Base-by-base conservation (phyloP, 768 basidiomycete genomes). In the Pilatotrama ljubarskyi region DNA sequence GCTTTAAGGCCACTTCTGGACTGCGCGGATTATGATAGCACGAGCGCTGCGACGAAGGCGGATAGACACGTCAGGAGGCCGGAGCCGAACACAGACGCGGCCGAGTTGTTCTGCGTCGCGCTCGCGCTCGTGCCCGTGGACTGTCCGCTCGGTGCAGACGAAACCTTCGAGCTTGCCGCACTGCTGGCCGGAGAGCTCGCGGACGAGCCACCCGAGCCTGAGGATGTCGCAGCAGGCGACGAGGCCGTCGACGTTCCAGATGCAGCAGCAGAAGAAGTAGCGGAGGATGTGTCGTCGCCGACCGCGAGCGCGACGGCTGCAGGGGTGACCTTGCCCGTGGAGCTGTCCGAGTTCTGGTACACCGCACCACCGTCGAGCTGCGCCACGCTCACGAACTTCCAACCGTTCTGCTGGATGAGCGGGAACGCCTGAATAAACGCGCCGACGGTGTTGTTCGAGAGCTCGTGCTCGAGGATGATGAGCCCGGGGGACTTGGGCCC, bases 381-480 rank as follows among this genome's bases (percentile, higher is more conserved):
- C 9, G 84, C 80, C 46, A 89, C 74, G 48, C 86, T 86, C 38
- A 76, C 74, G 26, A 85, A 76, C 35, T 80, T 80, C 95, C 95
- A 98, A 11, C 86, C 87, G 64, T 86, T 85, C 5, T 78, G 65
- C 62, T 77, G 75, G 72, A 94, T 85, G 38, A 83, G 60, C 3
- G 87, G 85, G 70, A 81, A 91, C 8, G 82, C 81, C 41, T 75
- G 74, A 0, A 88, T 84, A 74, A 95, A 95, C 3, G 84, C 83
- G 37, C 77, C 65, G 20, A 93, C 86, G 32, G 87, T 77, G 63
- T 76, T 70, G 42, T 82, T 74, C 32, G 79, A 80, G 22, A 88
- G 75, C 74, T 97, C 95, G 73, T 98, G 95, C 71, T 96, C 89
- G 59, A 97, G 80, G 55, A 92, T 78, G 61, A 93, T 78, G 22